Evolutionary conservation across 805 yeast species (phyloP).

Genomic region (Starmera quercuum): DNA sequence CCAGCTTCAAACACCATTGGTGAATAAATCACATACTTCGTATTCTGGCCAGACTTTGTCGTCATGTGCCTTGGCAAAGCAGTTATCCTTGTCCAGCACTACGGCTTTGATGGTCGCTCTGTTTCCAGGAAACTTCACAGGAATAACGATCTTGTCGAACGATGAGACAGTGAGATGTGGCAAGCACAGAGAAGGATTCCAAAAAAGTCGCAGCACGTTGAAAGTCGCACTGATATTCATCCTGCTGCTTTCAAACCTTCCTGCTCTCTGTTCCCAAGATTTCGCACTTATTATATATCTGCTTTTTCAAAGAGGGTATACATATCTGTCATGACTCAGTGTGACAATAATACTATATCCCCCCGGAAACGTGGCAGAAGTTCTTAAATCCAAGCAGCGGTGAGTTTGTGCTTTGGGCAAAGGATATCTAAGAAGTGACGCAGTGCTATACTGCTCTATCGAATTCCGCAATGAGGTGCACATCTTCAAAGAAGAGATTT

Average conservation of each 20-base stretch:
- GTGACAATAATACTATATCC: too few relatives aligned
- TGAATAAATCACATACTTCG: conserved; percentile 13
- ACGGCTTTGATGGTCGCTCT: conserved; percentile 53
- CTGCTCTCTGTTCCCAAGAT: too few relatives aligned
- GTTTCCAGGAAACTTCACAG: conserved; percentile 30
- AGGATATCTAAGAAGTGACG: too few relatives aligned
- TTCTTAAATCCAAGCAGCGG: too few relatives aligned
- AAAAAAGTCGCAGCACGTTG: conserved; percentile 51
- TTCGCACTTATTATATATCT: neutral
- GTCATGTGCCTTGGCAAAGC: conserved; percentile 81
- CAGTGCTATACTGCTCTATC: too few relatives aligned
- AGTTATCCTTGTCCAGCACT: conserved; percentile 91
- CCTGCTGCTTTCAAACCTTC: too few relatives aligned
- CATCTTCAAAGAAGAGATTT: too few relatives aligned
- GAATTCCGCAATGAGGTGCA: too few relatives aligned
- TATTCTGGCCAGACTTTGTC: conserved; percentile 78
- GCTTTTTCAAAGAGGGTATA: too few relatives aligned
- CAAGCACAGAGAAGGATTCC: conserved; percentile 58
- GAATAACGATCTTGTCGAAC: conserved; percentile 54
- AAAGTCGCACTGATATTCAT: conserved; percentile 75
- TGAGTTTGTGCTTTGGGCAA: too few relatives aligned
- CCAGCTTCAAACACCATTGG: neutral
- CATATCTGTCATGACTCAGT: too few relatives aligned
- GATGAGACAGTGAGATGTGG: conserved; percentile 55
- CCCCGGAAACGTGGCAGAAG: too few relatives aligned